Percentiles rank a stretch among this genome's conserved stretches.
Evolutionary conservation across 176 grass and related monocot genomes (phyloP).

Genomic region (Urochloa ruziziensis): DNA sequence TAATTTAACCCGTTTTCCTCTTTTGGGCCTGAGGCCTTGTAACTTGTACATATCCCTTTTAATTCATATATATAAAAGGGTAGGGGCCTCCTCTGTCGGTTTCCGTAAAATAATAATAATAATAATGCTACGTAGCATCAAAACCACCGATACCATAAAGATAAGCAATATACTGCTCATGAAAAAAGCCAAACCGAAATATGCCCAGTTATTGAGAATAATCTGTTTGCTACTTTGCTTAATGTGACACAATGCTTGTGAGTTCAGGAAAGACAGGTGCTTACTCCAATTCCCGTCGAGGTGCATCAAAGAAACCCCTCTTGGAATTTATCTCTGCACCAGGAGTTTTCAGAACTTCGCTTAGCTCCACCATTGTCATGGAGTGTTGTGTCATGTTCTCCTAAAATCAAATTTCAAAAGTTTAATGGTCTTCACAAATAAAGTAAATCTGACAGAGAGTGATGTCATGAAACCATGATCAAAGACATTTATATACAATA

Average conservation of each 20-base stretch:
- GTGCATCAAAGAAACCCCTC: slow-evolving; percentile 68
- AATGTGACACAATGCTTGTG: not conserved
- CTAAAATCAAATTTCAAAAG: slow-evolving; percentile 40
- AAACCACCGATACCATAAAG: not conserved
- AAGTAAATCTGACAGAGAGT: not conserved
- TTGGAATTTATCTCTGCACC: slow-evolving; percentile 83
- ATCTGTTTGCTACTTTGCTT: slow-evolving; percentile 18
- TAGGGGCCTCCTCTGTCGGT: too few relatives aligned
- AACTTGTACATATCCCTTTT: too few relatives aligned
- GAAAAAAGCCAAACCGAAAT: not conserved
- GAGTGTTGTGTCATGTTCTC: slow-evolving; percentile 92
- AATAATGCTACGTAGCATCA: not conserved
- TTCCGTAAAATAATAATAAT: too few relatives aligned
- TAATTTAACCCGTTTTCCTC: too few relatives aligned
- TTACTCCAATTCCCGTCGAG: slow-evolving; percentile 84
- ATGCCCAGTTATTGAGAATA: not conserved
- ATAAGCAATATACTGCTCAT: not conserved
- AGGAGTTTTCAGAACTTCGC: slow-evolving; percentile 72
- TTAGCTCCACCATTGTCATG: slow-evolving; percentile 93
- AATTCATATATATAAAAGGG: too few relatives aligned
- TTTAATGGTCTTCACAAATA: not conserved
- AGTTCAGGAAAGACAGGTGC: slow-evolving; percentile 14
- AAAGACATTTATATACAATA: not conserved
- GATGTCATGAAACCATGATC: not conserved
- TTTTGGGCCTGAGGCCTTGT: too few relatives aligned